Evolutionary conservation across 495 filamentous ascomycete species (phyloP).

Genomic region (Daldinia concentrica): DNA sequence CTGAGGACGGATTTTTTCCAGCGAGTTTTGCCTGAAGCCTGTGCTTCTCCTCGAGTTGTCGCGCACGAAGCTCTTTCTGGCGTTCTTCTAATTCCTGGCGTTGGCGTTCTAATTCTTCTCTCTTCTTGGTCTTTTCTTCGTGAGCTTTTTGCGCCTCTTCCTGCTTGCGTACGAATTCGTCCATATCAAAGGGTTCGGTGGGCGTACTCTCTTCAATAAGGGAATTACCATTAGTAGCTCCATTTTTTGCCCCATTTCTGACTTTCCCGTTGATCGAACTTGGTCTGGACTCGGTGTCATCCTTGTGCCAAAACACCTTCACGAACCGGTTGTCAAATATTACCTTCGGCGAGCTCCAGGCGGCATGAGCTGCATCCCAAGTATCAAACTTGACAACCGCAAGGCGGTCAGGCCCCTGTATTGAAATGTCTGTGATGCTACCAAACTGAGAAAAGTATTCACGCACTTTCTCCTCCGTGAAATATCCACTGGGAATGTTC

Average conservation of each 20-base stretch:
- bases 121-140: constrained; percentile 79
- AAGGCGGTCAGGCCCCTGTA: constrained; percentile 80
- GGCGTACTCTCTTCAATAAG: constrained; percentile 37
- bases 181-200: constrained; percentile 73
- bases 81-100: constrained; percentile 78
- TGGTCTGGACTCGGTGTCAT: constrained; percentile 55
- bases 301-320: constrained; percentile 95
- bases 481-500: constrained; percentile 89
- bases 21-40: constrained; percentile 63
- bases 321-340: constrained; percentile 98
- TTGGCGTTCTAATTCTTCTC: constrained; percentile 76
- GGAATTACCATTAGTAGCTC: constrained; percentile 17
- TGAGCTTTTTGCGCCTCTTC: constrained; percentile 80
- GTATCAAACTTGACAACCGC: constrained; percentile 83
- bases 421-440: constrained; percentile 72
- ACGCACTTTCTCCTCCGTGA: constrained; percentile 75
- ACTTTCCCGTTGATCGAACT: constrained; percentile 31
- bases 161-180: constrained; percentile 79
- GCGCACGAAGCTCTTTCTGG: constrained; percentile 76
- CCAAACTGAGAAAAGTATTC: constrained; percentile 90
- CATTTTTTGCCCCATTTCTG: constrained; percentile 39
- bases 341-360: constrained; percentile 90
- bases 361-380: constrained; percentile 77
- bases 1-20: constrained; percentile 60
- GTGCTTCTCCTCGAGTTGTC: constrained; percentile 78